Percentiles rank a stretch among this genome's conserved stretches.
Evolutionary conservation across 352 stramenopile genomes (phyloP).

Genomic region (Phytophthora vignae): DNA sequence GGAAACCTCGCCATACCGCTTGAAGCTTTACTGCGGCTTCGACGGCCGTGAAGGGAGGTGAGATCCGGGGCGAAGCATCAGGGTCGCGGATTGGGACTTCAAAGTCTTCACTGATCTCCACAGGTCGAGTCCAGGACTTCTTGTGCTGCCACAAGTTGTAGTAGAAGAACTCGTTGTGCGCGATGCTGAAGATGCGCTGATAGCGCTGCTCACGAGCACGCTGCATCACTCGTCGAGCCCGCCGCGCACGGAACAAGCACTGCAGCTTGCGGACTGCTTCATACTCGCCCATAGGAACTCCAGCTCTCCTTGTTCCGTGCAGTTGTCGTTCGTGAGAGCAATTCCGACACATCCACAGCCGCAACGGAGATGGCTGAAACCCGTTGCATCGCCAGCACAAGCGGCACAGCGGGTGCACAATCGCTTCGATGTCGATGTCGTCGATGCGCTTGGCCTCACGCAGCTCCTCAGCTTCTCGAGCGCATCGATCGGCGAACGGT

Average conservation of each 20-base stretch:
- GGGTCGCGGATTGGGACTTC: constrained; percentile 80
- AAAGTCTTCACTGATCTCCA: constrained; percentile 45
- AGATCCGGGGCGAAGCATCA: constrained; percentile 57
- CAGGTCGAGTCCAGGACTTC: constrained; percentile 61
- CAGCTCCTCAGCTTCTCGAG: constrained; percentile 41
- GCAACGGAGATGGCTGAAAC: constrained; percentile 72
- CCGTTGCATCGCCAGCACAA: constrained; percentile 82
- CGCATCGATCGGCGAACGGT: constrained; percentile 51
- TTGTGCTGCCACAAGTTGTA: constrained; percentile 71
- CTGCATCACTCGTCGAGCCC: constrained; percentile 60
- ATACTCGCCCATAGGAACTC: constrained; percentile 62
- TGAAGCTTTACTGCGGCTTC: constrained; percentile 66
- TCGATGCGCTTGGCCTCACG: constrained; percentile 59
- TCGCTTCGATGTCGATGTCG: constrained; percentile 66
- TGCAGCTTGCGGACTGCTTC: constrained; percentile 83
- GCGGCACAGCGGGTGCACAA: constrained; percentile 77
- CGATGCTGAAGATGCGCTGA: constrained; percentile 79
- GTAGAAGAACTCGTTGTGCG: constrained; percentile 80
- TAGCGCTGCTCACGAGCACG: constrained; percentile 67
- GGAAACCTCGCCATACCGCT: constrained; percentile 40
- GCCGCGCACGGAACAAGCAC: constrained; percentile 64
- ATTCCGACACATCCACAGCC: constrained; percentile 73
- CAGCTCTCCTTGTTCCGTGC: constrained; percentile 54
- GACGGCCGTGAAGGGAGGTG: constrained; percentile 53
- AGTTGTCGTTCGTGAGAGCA: constrained; percentile 80